Base-by-base conservation (phyloP, 2,329 filamentous ascomycete genomes). In the Colletotrichum simmondsii region DNA sequence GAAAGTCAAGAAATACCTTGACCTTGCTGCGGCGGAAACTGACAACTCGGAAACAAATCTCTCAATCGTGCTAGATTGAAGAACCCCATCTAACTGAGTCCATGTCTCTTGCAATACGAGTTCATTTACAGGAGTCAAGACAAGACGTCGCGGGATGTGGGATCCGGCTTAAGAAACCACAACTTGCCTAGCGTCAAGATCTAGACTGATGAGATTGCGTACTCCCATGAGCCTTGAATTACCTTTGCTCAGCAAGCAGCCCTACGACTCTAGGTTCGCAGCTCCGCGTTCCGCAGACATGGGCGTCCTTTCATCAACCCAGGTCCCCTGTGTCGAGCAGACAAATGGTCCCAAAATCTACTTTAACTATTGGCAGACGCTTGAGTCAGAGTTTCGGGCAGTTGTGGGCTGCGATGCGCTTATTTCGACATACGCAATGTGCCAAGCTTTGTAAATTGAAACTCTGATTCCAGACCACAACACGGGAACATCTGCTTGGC, bases 391-490 rank as follows among this genome's bases (percentile, higher is more conserved):
- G 3, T 2, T 59, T 12, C 46, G 12, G 10, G 62, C 35, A 24
- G 37, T 59, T 42, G 22, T n/a, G 28, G 35, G 24, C 37, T 42
- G 19, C 11, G 64, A 62, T 35, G 52, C 57, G 58, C 52, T 63
- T 63, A 58, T 59, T 68, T 71, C 14, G 37, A 68, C 52, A 35
- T 68, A 49, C 60, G 56, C 24, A 54, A 16, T 37, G 19, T 58
- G 64, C 64, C 69, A 71, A 68, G 69, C 64, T 63, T 58, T 63
- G 12, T 11, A 58, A 11, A 63, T 58, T 68, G 58, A 46, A 67
- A 42, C n/a, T 49, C 24, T 30, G 32, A 32, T n/a, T 58, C 19
- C 8, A 35, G 64, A 46, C 37, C 64, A 63, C 24, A 37, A 49
- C 26, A 58, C n/a, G 58, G 58, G 69, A 68, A 37, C 24, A 22